Evolutionary conservation across 2,329 filamentous ascomycete genomes (phyloP).

Genomic region (Hortaea werneckii): DNA sequence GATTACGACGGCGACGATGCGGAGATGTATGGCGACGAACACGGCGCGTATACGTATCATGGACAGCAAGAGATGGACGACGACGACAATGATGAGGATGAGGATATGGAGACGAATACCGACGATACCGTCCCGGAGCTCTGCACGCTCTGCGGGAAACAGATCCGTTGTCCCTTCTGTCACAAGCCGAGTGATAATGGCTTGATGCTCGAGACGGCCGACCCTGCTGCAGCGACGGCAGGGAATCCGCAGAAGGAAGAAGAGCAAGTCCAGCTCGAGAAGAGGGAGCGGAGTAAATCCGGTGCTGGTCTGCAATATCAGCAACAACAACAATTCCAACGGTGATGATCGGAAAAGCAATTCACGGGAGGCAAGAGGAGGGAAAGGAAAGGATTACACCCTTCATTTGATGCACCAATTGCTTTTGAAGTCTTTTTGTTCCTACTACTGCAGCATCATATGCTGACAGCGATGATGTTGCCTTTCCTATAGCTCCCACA

Average conservation of each 20-base stretch:
- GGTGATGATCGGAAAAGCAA: neutral
- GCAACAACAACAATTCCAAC: neutral
- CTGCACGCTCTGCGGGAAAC: constrained; percentile 50
- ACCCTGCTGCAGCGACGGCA: constrained; percentile 22
- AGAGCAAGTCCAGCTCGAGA: constrained; percentile 19
- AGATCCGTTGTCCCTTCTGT: constrained; percentile 45
- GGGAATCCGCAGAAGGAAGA: constrained; percentile 14
- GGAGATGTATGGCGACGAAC: constrained; percentile 3
- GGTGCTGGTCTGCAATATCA: constrained; percentile 9
- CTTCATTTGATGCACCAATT: constrained; percentile 1
- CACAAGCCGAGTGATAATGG: constrained; percentile 35
- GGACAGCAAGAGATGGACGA: constrained; percentile 1
- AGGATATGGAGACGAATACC: constrained; percentile 10
- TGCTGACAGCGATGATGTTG: constrained; percentile 23
- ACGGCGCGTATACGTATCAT: constrained; percentile 6
- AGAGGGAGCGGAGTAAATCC: constrained; percentile 19
- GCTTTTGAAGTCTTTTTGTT: neutral
- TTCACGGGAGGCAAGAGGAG: constrained; percentile 16
- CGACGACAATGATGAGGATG: constrained; percentile 12
- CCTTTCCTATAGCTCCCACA: constrained; percentile 62
- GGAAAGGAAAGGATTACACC: neutral
- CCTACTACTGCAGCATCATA: constrained; percentile 11
- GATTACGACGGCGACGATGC: constrained; percentile 7
- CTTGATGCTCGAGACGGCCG: constrained; percentile 35
- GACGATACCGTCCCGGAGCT: constrained; percentile 33